phyloP scores from a whole-genome alignment of 495 filamentous ascomycete species.

The Recurvomyces mirabilis region DNA sequence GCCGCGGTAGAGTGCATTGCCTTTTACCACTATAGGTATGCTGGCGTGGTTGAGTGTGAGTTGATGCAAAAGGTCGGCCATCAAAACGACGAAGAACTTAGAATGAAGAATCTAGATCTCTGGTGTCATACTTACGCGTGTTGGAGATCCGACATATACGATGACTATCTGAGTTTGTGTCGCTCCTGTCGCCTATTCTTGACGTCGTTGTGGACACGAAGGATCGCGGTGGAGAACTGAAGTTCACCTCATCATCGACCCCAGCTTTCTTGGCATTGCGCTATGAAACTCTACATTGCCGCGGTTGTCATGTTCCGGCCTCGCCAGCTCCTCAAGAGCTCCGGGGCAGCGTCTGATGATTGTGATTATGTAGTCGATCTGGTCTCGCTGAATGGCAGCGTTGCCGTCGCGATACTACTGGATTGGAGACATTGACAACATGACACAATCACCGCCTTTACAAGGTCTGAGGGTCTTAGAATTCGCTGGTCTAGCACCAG shows the following conservation, averaged over 20 bases:
- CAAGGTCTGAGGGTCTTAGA: conserved; percentile 72
- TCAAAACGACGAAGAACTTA: background rate
- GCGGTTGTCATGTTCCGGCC: conserved; percentile 3
- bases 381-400: conserved; percentile 8
- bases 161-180: too few relatives aligned
- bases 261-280: too few relatives aligned
- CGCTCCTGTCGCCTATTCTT: background rate
- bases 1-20: conserved; percentile 7
- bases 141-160: too few relatives aligned
- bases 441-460: conserved; percentile 46
- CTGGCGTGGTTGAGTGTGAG: background rate
- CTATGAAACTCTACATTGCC: too few relatives aligned
- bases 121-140: too few relatives aligned
- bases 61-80: background rate
- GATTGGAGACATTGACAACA: conserved; percentile 3
- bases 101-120: background rate
- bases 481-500: conserved; percentile 80
- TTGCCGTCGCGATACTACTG: conserved; percentile 8
- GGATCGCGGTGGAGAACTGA: background rate
- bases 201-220: background rate
- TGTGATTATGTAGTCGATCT: too few relatives aligned
- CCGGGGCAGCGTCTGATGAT: too few relatives aligned
- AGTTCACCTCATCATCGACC: too few relatives aligned
- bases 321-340: conserved; percentile 4
- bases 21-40: conserved; percentile 1